Base-by-base conservation (phyloP, 2,329 filamentous ascomycete genomes). In the Diaporthe sp. region DNA sequence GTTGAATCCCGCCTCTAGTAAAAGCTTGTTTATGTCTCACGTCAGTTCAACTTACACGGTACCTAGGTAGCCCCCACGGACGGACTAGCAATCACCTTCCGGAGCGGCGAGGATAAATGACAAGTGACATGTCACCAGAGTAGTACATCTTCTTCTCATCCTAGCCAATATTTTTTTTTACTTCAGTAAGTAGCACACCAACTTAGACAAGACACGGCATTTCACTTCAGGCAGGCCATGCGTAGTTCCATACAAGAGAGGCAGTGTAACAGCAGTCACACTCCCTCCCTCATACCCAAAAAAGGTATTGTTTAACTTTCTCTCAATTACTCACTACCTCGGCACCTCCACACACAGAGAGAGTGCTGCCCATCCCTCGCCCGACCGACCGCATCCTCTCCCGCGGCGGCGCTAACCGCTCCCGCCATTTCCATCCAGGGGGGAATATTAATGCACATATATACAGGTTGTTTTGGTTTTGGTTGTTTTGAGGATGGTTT, bases 401-500 rank as follows among this genome's bases (percentile, higher is more conserved):
- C 49, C 34, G n/a, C 34, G 31, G 34, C 49, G 37, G 65, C 31
- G n/a, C 34, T 28, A 9, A 39, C n/a, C 65, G 34, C n/a, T 70
- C 65, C 65, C 65, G 37, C 65, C 49, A 70, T 70, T 42, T 70
- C 49, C 49, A 70, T 28, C 49, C 65, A 42, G 15, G 65, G 65
- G 62, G 46, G 49, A 53, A 70, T 70, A 68, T 68, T 68, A 70
- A 70, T 70, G 65, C 13, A 42, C 12, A 15, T 68, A 70, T 70
- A 70, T 70, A 70, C 65, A 70, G 46, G 49, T 70, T 55, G 49
- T 70, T 70, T 70, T 70, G 65, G 65, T 55, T 70, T 70, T 70
- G 65, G 65, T n/a, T 51, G 37, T 51, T 51, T 68, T 51, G 31
- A 10, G 19, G 10, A 9, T 1, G 22, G 17, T 19, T 19, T 17